Evolutionary conservation across 2,329 filamentous ascomycete species (phyloP), one percentile per base, ranked within the genome.

Genomic region (Elsinoe fawcettii): DNA sequence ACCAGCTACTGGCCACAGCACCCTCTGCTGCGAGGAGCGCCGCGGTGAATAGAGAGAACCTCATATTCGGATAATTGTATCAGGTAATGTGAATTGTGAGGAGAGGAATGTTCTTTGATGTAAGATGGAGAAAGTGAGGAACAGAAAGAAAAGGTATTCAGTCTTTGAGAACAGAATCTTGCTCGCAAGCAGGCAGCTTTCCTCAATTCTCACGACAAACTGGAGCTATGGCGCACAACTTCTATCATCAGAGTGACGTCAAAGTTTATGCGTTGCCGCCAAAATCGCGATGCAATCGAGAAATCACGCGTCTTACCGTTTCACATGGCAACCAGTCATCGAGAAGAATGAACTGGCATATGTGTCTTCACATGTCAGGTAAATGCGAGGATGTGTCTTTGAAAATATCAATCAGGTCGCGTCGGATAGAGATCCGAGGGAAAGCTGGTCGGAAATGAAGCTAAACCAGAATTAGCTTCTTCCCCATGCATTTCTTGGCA

Each of bases 1-100:
- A 90, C 90, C 90, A 96, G 72, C 75, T 87, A 75, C 85, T 90
- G 63, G 85, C 88, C 62, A 83, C 74, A 49, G 82, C 84, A 61
- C 79, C 80, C 68, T 88, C 82, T 39, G 86, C 81, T 69, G 87
- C 86, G 59, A 95, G 76, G 66, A 88, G 77, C 64, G 92, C 74
- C 73, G 89, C 71, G 69, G 84, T 80, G 61, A 80, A 77, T 68
- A 89, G 74, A 62, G 79, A 74, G 73, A 93, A 81, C 79, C 83
- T 93, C 91, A 96, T 96, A 61, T 61, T 83, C 30, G 25, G 16
- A 36, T 18, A 18, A 14, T 51, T 41, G 34, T 57, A 27, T 51
- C 44, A 57, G 55, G 55, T 43, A 41, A 25, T 46, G 43, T 37
- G 43, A 12, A 22, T 11, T 34, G 20, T 27, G 11, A 20, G 18